These are phyloP conservation scores for Phytophthora aleatoria DNA, from an alignment of 352 stramenopile species.

Conservation along the genomic window DNA sequence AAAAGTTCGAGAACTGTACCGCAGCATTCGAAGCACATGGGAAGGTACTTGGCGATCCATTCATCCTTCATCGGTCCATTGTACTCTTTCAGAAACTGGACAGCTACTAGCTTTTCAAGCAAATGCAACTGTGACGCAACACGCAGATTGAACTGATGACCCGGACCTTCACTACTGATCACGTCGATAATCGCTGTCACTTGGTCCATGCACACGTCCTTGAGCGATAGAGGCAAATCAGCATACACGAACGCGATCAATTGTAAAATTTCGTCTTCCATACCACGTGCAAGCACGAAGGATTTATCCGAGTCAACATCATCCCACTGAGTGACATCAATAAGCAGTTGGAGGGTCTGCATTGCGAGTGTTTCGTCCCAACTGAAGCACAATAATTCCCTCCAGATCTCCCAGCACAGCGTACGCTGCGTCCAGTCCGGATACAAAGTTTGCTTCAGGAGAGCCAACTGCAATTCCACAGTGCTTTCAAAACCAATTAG, in stretches of 20 bases:
- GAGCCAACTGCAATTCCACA: constrained; percentile 45
- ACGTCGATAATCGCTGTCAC: constrained; percentile 49
- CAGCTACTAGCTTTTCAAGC: constrained; percentile 44
- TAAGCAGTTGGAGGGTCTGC: constrained; percentile 37
- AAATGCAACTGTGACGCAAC: constrained; percentile 51
- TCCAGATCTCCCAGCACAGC: constrained; percentile 61
- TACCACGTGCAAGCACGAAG: constrained; percentile 31
- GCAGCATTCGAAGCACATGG: constrained; percentile 71
- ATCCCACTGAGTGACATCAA: constrained; percentile 43
- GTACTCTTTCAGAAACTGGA: constrained; percentile 52
- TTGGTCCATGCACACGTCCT: constrained; percentile 51
- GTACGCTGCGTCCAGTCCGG: constrained; percentile 44
- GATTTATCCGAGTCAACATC: constrained; percentile 9
- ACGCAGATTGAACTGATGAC: constrained; percentile 45
- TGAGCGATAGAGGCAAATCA: constrained; percentile 40
- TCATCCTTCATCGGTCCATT: constrained; percentile 50
- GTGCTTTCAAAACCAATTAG: constrained; percentile 32
- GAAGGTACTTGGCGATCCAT: constrained; percentile 65
- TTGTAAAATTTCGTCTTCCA: constrained; percentile 43
- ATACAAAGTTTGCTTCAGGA: constrained; percentile 62
- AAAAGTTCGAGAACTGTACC: constrained; percentile 66
- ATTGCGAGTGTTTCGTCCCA: constrained; percentile 46
- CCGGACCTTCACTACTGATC: constrained; percentile 60
- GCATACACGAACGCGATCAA: constrained; percentile 56
- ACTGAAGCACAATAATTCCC: constrained; percentile 58